Conservation (phyloP, 192 early-diverging fungal genomes). For the Coemansia sp. region DNA sequence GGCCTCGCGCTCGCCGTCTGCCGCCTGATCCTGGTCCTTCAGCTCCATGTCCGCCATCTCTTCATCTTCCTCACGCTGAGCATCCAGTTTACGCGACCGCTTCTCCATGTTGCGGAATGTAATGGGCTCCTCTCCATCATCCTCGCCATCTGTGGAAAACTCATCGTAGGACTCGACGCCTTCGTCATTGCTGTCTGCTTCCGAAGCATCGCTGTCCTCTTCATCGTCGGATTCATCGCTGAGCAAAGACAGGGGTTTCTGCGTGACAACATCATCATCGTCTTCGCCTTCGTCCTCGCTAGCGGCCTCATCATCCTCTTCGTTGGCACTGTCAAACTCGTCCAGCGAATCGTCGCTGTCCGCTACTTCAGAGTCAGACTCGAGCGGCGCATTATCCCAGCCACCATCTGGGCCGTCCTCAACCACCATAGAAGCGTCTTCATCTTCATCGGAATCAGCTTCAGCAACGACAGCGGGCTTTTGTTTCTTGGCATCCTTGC, state of each 20-base stretch:
- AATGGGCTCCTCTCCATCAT: constrained; percentile 9
- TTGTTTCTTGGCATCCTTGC: constrained; percentile 1
- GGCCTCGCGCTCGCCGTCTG: constrained; percentile 45
- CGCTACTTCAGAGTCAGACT: constrained; percentile 49
- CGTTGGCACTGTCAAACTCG: constrained; percentile 32
- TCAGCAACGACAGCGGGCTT: not conserved
- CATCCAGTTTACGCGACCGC: constrained; percentile 59
- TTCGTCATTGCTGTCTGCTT: not conserved
- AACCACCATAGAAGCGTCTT: constrained; percentile 48
- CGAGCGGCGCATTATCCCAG: constrained; percentile 47
- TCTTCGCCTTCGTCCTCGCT: constrained; percentile 20
- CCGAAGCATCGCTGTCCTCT: not conserved
- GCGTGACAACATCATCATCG: constrained; percentile 4
- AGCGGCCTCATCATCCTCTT: constrained; percentile 14
- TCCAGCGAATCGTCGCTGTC: constrained; percentile 50
- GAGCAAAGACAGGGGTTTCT: constrained; percentile 16
- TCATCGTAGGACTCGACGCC: constrained; percentile 47
- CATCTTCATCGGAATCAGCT: not conserved
- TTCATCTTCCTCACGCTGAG: constrained; percentile 50
- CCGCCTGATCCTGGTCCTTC: constrained; percentile 58
- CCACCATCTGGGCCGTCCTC: constrained; percentile 34
- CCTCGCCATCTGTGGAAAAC: constrained; percentile 41
- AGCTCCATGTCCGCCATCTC: constrained; percentile 70
- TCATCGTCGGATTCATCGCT: constrained; percentile 37
- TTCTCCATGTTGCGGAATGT: constrained; percentile 66